Conservation (phyloP, 305 asterid species). For the Stenogyne calaminthoides region DNA sequence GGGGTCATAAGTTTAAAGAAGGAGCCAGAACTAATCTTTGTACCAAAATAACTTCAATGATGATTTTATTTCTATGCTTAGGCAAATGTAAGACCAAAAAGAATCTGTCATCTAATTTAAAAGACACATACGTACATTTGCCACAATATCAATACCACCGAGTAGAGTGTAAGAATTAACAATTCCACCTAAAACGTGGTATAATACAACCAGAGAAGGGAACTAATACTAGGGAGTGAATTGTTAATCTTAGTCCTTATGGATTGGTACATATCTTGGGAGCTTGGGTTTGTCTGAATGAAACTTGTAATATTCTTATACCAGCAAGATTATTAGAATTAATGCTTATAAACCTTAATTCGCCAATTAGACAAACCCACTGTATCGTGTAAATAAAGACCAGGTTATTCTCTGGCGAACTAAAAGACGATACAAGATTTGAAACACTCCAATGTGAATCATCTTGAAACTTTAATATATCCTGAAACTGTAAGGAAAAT, state of each 20-base stretch:
- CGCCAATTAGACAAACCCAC: background rate
- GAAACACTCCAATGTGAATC: slow-evolving; percentile 15
- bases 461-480: slow-evolving; percentile 9
- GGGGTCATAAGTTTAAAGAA: background rate
- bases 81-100: background rate
- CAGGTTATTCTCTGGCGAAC: background rate
- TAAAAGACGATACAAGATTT: background rate
- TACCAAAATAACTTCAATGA: background rate
- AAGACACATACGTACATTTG: background rate
- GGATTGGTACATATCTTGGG: background rate
- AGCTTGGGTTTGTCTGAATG: background rate
- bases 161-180: background rate
- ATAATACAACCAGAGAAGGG: background rate
- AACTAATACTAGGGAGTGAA: background rate
- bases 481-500: background rate
- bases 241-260: background rate
- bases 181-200: background rate
- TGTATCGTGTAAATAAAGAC: background rate
- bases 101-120: background rate
- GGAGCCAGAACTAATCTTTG: slow-evolving; percentile 10
- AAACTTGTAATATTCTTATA: background rate
- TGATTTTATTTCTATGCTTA: background rate
- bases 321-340: background rate
- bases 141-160: background rate
- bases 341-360: background rate